These are phyloP conservation scores for Bryoglossum gracile DNA, from an alignment of 495 filamentous ascomycete species.

Conservation along the genomic window DNA sequence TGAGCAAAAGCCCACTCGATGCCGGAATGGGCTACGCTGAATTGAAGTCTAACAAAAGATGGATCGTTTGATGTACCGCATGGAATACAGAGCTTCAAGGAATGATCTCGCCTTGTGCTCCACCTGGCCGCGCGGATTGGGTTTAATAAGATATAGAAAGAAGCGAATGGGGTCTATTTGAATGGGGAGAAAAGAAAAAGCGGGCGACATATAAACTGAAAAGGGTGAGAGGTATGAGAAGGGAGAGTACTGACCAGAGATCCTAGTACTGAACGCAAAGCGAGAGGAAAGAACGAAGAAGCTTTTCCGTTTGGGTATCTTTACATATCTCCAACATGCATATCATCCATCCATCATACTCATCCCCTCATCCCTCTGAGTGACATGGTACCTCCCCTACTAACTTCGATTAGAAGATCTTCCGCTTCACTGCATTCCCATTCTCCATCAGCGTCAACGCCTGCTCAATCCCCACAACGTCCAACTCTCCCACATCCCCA, in stretches of 20 bases:
- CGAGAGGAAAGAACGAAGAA: neutral
- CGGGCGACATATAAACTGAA: no score
- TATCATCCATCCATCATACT: neutral
- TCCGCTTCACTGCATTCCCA: constrained; percentile 10
- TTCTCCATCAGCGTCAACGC: constrained; percentile 27
- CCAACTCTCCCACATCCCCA: constrained; percentile 40
- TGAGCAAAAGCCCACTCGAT: no score
- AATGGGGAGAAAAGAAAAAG: no score
- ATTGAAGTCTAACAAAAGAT: no score
- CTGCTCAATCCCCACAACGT: constrained; percentile 49
- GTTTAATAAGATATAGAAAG: no score
- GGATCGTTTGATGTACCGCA: constrained; percentile 44
- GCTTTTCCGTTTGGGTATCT: constrained; percentile 9
- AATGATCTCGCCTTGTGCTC: constrained; percentile 58
- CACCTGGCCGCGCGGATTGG: constrained; percentile 47
- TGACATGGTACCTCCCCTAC: no score
- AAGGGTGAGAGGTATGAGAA: no score
- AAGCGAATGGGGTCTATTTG: no score
- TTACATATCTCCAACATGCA: constrained; percentile 6
- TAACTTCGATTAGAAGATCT: constrained; percentile 16
- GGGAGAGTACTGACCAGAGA: no score
- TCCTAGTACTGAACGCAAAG: neutral
- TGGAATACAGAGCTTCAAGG: constrained; percentile 61
- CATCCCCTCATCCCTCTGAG: no score
- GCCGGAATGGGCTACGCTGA: no score